These are phyloP conservation scores for Colletotrichum godetiae DNA, from an alignment of 2,329 filamentous ascomycete species.

Conservation along the genomic window DNA sequence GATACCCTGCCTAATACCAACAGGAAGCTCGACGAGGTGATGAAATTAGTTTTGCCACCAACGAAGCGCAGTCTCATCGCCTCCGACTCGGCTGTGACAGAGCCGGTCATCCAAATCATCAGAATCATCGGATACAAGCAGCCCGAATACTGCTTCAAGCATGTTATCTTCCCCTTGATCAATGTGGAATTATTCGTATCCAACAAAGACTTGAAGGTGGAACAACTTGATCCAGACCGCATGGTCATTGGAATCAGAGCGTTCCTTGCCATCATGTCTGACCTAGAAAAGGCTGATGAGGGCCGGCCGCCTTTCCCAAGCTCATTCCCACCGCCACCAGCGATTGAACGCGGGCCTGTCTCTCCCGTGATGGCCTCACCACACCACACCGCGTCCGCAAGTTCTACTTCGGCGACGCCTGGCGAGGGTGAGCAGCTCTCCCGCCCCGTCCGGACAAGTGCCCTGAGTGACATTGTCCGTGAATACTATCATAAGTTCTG, in stretches of 20 bases:
- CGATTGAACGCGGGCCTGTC: slow-evolving; percentile 57
- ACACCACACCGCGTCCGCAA: slow-evolving; percentile 24
- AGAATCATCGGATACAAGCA: slow-evolving; percentile 94
- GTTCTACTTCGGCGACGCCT: slow-evolving; percentile 38
- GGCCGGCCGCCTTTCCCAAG: slow-evolving; percentile 86
- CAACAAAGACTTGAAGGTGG: slow-evolving; percentile 82
- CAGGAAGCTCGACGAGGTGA: slow-evolving; percentile 89
- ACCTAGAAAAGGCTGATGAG: slow-evolving; percentile 86
- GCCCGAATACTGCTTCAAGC: slow-evolving; percentile 92
- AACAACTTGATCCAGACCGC: slow-evolving; percentile 93
- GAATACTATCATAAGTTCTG: slow-evolving; percentile 93
- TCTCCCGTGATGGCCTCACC: slow-evolving; percentile 62
- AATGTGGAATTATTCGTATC: slow-evolving; percentile 89
- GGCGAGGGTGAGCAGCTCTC: slow-evolving; percentile 74
- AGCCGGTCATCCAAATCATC: slow-evolving; percentile 93
- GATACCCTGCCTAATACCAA: slow-evolving; percentile 76
- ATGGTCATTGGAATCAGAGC: slow-evolving; percentile 98
- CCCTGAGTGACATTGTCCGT: slow-evolving; percentile 79
- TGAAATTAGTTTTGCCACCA: slow-evolving; percentile 83
- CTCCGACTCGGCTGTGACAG: slow-evolving; percentile 84
- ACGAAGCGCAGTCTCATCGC: slow-evolving; percentile 85
- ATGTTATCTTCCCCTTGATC: slow-evolving; percentile 93
- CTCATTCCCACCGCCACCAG: slow-evolving; percentile 57
- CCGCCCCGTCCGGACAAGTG: slow-evolving; percentile 68
- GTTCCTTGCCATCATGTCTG: slow-evolving; percentile 92